Conservation (phyloP, 345 rosid genomes). For the Conringia planisiliqua region DNA sequence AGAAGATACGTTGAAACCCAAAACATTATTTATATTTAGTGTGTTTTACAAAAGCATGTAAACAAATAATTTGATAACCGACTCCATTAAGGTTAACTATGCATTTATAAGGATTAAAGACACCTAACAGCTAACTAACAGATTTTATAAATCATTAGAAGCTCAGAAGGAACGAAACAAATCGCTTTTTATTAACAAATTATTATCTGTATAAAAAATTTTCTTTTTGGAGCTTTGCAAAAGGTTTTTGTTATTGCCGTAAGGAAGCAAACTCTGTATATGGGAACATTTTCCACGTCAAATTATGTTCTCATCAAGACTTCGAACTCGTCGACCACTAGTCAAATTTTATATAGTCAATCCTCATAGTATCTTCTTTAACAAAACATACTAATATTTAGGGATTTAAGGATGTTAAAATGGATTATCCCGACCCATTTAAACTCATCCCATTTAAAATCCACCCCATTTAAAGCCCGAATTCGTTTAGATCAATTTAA, state of each 20-base stretch:
- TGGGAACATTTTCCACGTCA: conserved; percentile 13
- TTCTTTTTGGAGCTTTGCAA: conserved; percentile 5
- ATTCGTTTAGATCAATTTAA: too few relatives aligned
- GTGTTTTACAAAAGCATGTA: conserved; percentile 16
- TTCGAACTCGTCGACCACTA: neutral
- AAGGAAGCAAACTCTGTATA: conserved; percentile 13
- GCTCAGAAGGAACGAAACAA: conserved; percentile 5
- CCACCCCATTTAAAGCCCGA: too few relatives aligned
- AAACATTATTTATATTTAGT: neutral
- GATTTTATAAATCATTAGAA: conserved; percentile 10
- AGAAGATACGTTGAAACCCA: neutral
- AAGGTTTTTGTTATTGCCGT: conserved; percentile 18
- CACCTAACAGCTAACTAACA: conserved; percentile 27
- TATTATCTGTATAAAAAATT: neutral
- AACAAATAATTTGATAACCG: conserved; percentile 28
- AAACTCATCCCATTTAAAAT: too few relatives aligned
- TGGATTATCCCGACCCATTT: too few relatives aligned
- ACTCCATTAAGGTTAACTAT: conserved; percentile 23
- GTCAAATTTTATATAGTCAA: neutral
- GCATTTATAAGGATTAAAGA: neutral
- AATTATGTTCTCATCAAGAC: neutral
- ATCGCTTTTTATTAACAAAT: conserved; percentile 2
- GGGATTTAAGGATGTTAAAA: too few relatives aligned
- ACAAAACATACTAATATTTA: too few relatives aligned
- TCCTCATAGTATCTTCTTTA: neutral